Evolutionary conservation across 192 early-diverging fungal genomes (phyloP).

Genomic region (Coemansia interrupta): DNA sequence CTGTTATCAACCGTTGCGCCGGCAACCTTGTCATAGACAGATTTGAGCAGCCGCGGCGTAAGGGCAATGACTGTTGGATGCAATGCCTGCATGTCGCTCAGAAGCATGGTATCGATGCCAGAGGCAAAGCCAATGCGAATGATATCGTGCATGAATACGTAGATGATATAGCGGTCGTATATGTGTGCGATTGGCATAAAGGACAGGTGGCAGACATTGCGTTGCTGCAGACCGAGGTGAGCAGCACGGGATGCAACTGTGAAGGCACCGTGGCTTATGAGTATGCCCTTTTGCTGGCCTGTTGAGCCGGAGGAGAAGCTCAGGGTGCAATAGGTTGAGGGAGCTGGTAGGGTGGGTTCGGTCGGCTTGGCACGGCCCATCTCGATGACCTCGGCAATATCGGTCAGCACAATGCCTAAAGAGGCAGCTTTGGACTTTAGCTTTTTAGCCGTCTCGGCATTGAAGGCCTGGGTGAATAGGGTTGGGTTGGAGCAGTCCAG

Average conservation of each 20-base stretch:
- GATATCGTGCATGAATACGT: constrained; percentile 50
- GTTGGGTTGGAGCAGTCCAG: constrained; percentile 47
- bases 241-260: constrained; percentile 1
- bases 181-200: constrained; percentile 78
- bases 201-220: constrained; percentile 37
- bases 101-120: constrained; percentile 42
- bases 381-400: constrained; percentile 56
- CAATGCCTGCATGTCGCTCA: constrained; percentile 71
- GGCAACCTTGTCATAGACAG: constrained; percentile 68
- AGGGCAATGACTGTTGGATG: constrained; percentile 65
- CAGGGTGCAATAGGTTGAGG: constrained; percentile 59
- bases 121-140: constrained; percentile 72
- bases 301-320: constrained; percentile 81
- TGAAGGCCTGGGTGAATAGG: constrained; percentile 18
- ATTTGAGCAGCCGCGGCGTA: constrained; percentile 45
- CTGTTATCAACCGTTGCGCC: constrained; percentile 54
- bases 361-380: constrained; percentile 56
- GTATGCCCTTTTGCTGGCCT: constrained; percentile 61
- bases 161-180: constrained; percentile 62
- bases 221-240: not conserved
- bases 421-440: constrained; percentile 58
- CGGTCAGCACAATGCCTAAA: constrained; percentile 55
- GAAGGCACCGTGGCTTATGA: constrained; percentile 60
- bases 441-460: constrained; percentile 7
- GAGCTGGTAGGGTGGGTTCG: constrained; percentile 50